Evolutionary conservation across 208 protist genomes (phyloP).

Genomic region (Wallacemonas collosoma): DNA sequence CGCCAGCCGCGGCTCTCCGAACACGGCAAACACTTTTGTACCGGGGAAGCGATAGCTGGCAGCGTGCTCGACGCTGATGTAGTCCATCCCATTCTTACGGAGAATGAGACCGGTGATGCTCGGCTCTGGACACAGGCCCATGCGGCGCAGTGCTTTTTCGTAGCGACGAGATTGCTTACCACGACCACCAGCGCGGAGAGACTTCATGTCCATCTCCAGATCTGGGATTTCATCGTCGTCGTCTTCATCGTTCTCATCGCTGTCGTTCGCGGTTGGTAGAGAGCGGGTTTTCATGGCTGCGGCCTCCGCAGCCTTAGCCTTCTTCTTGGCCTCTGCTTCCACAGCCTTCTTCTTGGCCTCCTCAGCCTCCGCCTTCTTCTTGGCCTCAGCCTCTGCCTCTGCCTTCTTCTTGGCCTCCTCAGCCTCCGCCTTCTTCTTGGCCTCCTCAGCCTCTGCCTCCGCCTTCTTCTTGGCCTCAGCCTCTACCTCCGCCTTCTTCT

Average conservation of each 20-base stretch:
- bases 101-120: constrained; percentile 94
- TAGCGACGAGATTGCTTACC: constrained; percentile 93
- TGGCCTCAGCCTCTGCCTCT: neutral
- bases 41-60: constrained; percentile 96
- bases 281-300: neutral
- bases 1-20: constrained; percentile 97
- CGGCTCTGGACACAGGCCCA: constrained; percentile 94
- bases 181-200: constrained; percentile 1
- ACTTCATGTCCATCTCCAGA: constrained; percentile 20
- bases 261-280: constrained; percentile 1
- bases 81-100: constrained; percentile 85
- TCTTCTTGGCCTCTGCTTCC: neutral
- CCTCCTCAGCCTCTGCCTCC: neutral
- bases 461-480: neutral
- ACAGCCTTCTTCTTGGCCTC: neutral
- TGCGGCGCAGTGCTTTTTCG: constrained; percentile 96
- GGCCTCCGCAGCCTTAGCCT: constrained; percentile 7
- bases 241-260: neutral
- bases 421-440: neutral
- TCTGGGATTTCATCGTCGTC: constrained; percentile 15
- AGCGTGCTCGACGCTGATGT: constrained; percentile 94
- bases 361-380: constrained; percentile 2
- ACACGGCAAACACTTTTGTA: constrained; percentile 97
- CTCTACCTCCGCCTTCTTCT: constrained; percentile 3
- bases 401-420: neutral